A percentile compares a stretch with the other conserved stretches of the same genome.
These are phyloP conservation scores for Amphibolis antarctica DNA, from an alignment of 106 monocot genomes.

Conservation along the genomic window DNA sequence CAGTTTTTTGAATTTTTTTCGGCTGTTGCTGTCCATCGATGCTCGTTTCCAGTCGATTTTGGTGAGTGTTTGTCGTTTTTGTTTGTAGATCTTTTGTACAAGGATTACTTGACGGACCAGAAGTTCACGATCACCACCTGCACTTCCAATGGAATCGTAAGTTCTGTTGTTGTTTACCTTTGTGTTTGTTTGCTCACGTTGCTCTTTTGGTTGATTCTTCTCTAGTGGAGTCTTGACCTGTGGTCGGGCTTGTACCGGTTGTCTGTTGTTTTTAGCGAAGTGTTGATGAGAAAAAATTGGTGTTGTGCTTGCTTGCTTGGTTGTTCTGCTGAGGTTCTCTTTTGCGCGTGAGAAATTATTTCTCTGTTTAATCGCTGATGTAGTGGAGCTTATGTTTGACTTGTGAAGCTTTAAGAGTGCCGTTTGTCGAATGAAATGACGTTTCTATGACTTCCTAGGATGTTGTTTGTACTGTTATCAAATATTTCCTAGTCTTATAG, in stretches of 20 bases:
- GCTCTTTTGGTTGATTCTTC: background rate
- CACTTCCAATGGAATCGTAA: slow-evolving; percentile 59
- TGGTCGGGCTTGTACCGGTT: background rate
- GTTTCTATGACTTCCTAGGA: too few relatives aligned
- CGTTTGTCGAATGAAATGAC: background rate
- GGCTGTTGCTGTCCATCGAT: background rate
- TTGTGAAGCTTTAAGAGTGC: background rate
- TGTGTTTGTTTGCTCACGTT: slow-evolving; percentile 7
- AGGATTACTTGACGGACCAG: slow-evolving; percentile 63
- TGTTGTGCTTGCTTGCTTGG: background rate
- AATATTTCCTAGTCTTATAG: too few relatives aligned
- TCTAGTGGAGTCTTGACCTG: background rate
- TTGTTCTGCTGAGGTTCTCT: background rate
- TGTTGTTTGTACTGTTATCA: too few relatives aligned
- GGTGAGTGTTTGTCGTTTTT: background rate
- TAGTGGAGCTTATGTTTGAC: background rate
- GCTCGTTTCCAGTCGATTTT: background rate
- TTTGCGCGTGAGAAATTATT: background rate
- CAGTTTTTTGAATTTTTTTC: background rate
- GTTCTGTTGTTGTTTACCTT: slow-evolving; percentile 15
- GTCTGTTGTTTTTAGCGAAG: too few relatives aligned
- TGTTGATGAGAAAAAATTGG: background rate
- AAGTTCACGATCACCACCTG: slow-evolving; percentile 59
- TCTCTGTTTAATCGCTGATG: background rate
- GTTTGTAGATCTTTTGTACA: slow-evolving; percentile 65